Conservation (phyloP, 2,329 filamentous ascomycete genomes). For the Scortechinia acanthostroma region DNA sequence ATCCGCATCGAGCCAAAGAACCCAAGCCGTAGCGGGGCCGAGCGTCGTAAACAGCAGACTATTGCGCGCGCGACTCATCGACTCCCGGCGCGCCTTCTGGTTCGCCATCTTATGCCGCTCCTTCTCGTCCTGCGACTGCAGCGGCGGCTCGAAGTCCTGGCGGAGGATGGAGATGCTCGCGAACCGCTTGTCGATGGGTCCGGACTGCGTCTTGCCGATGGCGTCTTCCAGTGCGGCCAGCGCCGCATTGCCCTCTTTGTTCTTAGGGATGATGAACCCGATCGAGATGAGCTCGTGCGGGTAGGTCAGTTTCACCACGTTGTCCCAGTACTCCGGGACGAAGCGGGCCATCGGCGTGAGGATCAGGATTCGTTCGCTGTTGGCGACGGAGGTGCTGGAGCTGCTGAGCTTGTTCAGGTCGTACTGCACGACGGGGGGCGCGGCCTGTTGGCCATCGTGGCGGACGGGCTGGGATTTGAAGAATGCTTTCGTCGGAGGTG, state of each 20-base stretch:
- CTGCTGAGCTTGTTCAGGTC: conserved; percentile 92
- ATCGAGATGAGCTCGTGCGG: conserved; percentile 91
- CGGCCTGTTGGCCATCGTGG: conserved; percentile 34
- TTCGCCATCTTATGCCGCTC: conserved; percentile 88
- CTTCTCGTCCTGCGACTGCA: conserved; percentile 73
- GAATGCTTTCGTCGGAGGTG: conserved; percentile 69
- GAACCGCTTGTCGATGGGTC: conserved; percentile 75
- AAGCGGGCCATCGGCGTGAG: conserved; percentile 89
- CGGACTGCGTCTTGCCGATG: conserved; percentile 78
- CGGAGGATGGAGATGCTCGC: conserved; percentile 88
- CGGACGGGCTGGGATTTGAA: conserved; percentile 45
- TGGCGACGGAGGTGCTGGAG: conserved; percentile 66
- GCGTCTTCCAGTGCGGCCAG: conserved; percentile 76
- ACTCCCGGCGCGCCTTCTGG: conserved; percentile 77
- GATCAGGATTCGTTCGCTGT: conserved; percentile 80
- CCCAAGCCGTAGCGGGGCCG: conserved; percentile 86
- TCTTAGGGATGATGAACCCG: conserved; percentile 93
- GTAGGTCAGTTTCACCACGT: conserved; percentile 75
- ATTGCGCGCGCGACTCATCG: conserved; percentile 91
- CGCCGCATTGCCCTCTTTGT: conserved; percentile 81
- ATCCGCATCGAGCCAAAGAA: conserved; percentile 90
- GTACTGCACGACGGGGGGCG: conserved; percentile 85
- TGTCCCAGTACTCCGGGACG: conserved; percentile 94
- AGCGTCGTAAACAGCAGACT: conserved; percentile 91
- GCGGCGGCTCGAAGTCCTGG: conserved; percentile 83